Percentiles rank a stretch among this genome's conserved stretches.
phyloP scores from a whole-genome alignment of 257 asterid genomes.

The Solanum pimpinellifolium region DNA sequence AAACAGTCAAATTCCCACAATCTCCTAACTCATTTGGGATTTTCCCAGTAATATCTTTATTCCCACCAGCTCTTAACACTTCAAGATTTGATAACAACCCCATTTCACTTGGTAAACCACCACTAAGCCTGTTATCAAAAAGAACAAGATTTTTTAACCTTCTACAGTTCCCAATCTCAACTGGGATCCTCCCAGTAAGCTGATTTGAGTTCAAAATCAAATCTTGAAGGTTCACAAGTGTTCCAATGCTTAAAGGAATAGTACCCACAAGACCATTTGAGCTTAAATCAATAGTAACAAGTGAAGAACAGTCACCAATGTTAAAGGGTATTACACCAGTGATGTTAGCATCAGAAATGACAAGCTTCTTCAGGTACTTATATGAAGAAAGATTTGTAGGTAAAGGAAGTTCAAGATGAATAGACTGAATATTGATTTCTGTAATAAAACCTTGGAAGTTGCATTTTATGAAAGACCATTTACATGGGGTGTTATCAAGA shows the following conservation, averaged over 20 bases:
- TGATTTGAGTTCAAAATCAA: slow-evolving; percentile 30
- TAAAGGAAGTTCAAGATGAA: slow-evolving; percentile 22
- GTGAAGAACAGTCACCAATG: slow-evolving; percentile 19
- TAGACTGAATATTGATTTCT: slow-evolving; percentile 19
- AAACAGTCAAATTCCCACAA: slow-evolving; percentile 23
- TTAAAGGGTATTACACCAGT: slow-evolving; percentile 27
- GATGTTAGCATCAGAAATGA: slow-evolving; percentile 31
- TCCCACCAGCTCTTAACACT: slow-evolving; percentile 31
- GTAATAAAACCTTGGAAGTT: slow-evolving; percentile 21
- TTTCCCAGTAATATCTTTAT: slow-evolving; percentile 22
- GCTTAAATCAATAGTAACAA: slow-evolving; percentile 21
- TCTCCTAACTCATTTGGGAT: slow-evolving; percentile 29
- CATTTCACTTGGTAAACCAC: slow-evolving; percentile 16
- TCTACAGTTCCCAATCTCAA: slow-evolving; percentile 15
- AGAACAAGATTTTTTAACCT: slow-evolving; percentile 17
- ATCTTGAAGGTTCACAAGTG: slow-evolving; percentile 23
- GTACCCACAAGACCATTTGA: slow-evolving; percentile 24
- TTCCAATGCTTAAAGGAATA: slow-evolving; percentile 19
- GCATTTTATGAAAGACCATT: slow-evolving; percentile 25
- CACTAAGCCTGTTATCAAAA: slow-evolving; percentile 27
- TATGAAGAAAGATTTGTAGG: slow-evolving; percentile 24
- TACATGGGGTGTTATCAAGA: slow-evolving; percentile 24
- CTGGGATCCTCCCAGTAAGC: slow-evolving; percentile 33
- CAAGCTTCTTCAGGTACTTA: slow-evolving; percentile 10
- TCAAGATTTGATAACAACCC: slow-evolving; percentile 22